Base-by-base conservation (phyloP, 768 basidiomycete genomes). In the Rhodotorula taiwanensis region DNA sequence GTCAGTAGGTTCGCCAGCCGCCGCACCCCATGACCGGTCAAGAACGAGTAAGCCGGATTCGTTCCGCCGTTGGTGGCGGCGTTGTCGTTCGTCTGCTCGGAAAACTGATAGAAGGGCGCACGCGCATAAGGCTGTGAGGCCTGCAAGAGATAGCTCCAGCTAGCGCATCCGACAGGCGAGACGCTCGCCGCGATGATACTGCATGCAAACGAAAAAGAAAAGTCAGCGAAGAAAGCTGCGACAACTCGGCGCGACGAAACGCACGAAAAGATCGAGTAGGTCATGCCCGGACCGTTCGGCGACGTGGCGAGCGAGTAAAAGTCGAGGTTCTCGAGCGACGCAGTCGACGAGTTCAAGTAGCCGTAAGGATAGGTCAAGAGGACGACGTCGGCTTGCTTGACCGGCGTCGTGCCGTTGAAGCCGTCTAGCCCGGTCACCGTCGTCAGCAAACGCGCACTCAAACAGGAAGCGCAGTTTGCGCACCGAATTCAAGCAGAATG, bases 321-420 rank as follows among this genome's bases (percentile, higher is more conserved):
- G 60, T 69, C 68, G 31, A 69, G 57, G 45, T 58, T 31, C 28
- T 34, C 21, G 20, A 64, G 47, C 0, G 44, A 51, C n/a, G 31
- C 41, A 1, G 58, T 56, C 8, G 44, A 13, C 7, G 49, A 33
- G 27, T 36, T 56, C 16, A 34, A 21, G 54, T 52, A 60, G 25
- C 63, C 63, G 53, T 55, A 60, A 0, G 68, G 68, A 34, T 69
- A 69, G 14, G 53, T 55, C 34, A 69, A 57, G 20, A 69, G 57
- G 14, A 64, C 62, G 43, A 66, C 68, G 25, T 69, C 68, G 27
- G 68, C 68, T 42, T 69, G 68, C 50, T 69, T 69, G 56, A 69
- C 60, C 14, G 20, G n/a, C 16, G 60, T 59, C 1, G 60, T 55
- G 4, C 53, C 60, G 57, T 65, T 69, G 50, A 59, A 65, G 4